A percentile compares a stretch with the other conserved stretches of the same genome.
phyloP scores from a whole-genome alignment of 2,329 filamentous ascomycete species.

The Pseudogymnoascus sp. region DNA sequence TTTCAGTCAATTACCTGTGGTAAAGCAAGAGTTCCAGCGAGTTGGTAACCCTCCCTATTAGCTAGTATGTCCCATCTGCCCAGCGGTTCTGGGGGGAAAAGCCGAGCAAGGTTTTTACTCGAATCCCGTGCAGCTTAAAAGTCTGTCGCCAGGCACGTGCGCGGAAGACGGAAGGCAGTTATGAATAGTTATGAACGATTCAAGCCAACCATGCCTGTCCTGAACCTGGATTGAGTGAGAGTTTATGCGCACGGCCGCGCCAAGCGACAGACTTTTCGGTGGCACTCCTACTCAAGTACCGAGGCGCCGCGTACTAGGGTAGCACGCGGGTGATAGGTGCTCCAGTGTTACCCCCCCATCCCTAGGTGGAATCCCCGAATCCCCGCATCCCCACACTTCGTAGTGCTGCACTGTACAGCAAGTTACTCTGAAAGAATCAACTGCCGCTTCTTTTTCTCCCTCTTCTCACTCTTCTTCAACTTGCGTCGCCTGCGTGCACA shows the following conservation, averaged over 20 bases:
- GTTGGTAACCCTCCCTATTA: too few species aligned
- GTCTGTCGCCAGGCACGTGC: too few species aligned
- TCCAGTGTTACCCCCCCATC: neutral
- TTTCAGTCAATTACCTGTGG: neutral
- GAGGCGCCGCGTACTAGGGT: neutral
- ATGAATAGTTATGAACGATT: too few species aligned
- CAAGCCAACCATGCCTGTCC: neutral
- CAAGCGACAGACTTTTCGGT: neutral
- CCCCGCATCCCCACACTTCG: neutral
- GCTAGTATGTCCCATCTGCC: too few species aligned
- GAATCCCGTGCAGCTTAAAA: too few species aligned
- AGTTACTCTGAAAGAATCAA: neutral
- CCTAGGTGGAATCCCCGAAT: neutral
- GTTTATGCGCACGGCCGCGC: neutral
- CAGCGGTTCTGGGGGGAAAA: too few species aligned
- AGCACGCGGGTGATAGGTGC: neutral
- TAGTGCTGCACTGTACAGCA: neutral
- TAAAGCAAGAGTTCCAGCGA: neutral
- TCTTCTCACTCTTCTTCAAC: neutral
- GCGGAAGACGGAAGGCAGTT: too few species aligned
- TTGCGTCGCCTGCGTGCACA: neutral
- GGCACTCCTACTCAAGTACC: neutral
- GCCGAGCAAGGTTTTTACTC: too few species aligned
- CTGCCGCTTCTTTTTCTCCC: neutral
- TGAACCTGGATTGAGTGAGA: neutral